These are phyloP conservation scores for Penstemon eatonii DNA, from an alignment of 257 asterid genomes.

Conservation along the genomic window DNA sequence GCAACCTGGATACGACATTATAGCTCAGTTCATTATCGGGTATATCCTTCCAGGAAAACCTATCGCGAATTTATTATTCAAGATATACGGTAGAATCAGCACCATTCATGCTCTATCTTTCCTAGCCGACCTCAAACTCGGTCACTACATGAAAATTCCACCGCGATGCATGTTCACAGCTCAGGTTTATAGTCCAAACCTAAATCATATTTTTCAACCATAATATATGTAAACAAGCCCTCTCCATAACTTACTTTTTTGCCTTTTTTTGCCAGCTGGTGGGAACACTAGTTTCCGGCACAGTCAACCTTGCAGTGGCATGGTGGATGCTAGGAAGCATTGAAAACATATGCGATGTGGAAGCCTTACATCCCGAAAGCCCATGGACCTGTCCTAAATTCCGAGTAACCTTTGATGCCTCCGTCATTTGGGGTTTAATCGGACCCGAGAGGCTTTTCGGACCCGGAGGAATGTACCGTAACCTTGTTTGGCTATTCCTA, in stretches of 20 bases:
- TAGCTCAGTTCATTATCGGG: conserved; percentile 87
- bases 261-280: conserved; percentile 42
- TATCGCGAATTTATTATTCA: conserved; percentile 84
- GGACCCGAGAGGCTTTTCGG: conserved; percentile 85
- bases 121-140: conserved; percentile 89
- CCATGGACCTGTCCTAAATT: conserved; percentile 95
- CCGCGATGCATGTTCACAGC: conserved; percentile 82
- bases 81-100: conserved; percentile 85
- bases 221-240: no score
- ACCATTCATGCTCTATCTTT: conserved; percentile 83
- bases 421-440: conserved; percentile 88
- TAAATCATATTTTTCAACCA: no score
- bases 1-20: conserved; percentile 95
- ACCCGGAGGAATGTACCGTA: conserved; percentile 70
- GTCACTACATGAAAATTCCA: conserved; percentile 97
- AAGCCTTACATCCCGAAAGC: conserved; percentile 75
- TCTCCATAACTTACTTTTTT: neutral
- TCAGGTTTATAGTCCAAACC: conserved; percentile 49
- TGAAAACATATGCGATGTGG: conserved; percentile 78
- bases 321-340: conserved; percentile 95
- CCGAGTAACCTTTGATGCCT: conserved; percentile 79
- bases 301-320: conserved; percentile 71
- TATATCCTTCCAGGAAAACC: conserved; percentile 89
- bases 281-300: conserved; percentile 74
- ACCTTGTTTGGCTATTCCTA: conserved; percentile 85